Percentiles rank a stretch among this genome's conserved stretches.
phyloP scores from a whole-genome alignment of 306 rosid genomes.

The Prunus fruticosa region DNA sequence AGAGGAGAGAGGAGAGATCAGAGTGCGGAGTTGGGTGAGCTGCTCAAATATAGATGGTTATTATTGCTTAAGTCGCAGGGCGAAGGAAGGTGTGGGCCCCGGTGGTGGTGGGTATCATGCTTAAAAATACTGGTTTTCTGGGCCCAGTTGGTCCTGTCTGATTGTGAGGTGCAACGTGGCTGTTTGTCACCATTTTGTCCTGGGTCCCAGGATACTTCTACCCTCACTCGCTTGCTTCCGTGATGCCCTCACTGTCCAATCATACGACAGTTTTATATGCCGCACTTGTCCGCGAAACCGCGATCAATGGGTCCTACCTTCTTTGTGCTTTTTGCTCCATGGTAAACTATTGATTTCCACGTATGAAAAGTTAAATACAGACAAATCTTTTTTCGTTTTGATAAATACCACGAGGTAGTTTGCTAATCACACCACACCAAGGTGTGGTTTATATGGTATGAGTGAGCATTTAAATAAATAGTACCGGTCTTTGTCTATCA shows the following conservation, averaged over 20 bases:
- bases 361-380: no score
- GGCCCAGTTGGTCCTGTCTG: conserved; percentile 7
- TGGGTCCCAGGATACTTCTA: not conserved
- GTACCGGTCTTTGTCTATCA: not conserved
- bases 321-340: not conserved
- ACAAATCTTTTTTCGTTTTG: not conserved
- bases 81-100: not conserved
- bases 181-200: conserved; percentile 7
- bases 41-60: no score
- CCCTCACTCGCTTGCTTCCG: not conserved
- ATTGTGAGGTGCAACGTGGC: conserved; percentile 26
- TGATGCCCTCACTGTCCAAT: conserved; percentile 1
- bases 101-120: not conserved
- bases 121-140: not conserved
- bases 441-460: no score
- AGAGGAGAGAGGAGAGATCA: not conserved
- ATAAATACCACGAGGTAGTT: no score
- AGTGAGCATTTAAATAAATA: not conserved
- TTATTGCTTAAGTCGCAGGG: not conserved
- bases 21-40: not conserved
- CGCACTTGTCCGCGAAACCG: not conserved
- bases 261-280: not conserved
- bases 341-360: no score
- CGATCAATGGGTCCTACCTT: not conserved
- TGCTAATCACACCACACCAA: no score